phyloP scores from a whole-genome alignment of 192 early-diverging fungal species.

The Coemansia sp. region DNA sequence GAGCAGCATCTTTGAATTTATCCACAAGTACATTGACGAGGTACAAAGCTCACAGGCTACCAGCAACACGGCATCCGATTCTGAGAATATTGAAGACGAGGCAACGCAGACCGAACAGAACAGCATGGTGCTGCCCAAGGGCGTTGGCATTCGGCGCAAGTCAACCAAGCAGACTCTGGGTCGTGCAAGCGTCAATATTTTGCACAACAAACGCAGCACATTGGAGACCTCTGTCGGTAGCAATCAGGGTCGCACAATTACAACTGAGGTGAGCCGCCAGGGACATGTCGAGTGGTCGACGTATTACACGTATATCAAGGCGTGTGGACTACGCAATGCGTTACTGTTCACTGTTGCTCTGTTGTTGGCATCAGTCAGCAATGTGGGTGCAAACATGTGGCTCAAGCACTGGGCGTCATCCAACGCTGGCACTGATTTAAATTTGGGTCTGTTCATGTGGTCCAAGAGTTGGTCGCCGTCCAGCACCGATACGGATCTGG shows the following conservation, averaged over 20 bases:
- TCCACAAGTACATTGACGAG: neutral
- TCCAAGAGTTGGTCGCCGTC: no score
- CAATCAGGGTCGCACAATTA: neutral
- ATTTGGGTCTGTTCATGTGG: neutral
- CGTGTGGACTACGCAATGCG: neutral
- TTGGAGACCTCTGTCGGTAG: neutral
- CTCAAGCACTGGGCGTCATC: constrained; percentile 16
- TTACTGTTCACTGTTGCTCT: neutral
- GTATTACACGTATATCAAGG: neutral
- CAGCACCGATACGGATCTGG: neutral
- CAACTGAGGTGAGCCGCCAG: neutral
- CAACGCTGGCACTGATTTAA: neutral
- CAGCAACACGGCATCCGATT: neutral
- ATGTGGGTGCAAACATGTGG: neutral
- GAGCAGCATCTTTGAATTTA: neutral
- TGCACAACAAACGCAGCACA: neutral
- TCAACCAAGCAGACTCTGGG: neutral
- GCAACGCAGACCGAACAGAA: no score
- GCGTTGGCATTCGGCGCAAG: neutral
- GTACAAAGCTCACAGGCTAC: no score
- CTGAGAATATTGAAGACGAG: neutral
- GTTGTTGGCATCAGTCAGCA: neutral
- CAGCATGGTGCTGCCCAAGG: neutral
- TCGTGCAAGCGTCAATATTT: neutral
- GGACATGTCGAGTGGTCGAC: neutral